These are phyloP conservation scores for Borealophlyctis nickersoniae DNA, from an alignment of 192 early-diverging fungal species.

Conservation along the genomic window DNA sequence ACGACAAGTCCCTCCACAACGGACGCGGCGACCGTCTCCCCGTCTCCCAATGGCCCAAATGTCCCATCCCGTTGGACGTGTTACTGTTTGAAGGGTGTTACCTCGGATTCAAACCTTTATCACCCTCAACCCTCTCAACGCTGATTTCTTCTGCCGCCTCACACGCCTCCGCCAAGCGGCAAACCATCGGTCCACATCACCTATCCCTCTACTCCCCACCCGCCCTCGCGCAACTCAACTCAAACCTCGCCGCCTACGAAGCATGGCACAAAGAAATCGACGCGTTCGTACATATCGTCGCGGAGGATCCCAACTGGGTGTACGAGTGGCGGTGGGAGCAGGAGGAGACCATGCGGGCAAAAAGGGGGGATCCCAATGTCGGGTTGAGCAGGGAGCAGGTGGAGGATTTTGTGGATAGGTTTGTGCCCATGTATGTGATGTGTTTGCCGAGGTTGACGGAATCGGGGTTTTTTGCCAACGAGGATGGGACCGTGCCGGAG, in stretches of 20 bases:
- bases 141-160: not conserved
- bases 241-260: slow-evolving; percentile 54
- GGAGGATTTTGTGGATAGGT: slow-evolving; percentile 77
- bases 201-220: slow-evolving; percentile 3
- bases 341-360: slow-evolving; percentile 60
- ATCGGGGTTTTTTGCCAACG: not conserved
- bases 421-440: slow-evolving; percentile 77
- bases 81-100: slow-evolving; percentile 94
- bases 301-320: slow-evolving; percentile 59
- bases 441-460: slow-evolving; percentile 13
- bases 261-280: slow-evolving; percentile 68
- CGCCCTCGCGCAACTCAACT: slow-evolving; percentile 37
- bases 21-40: slow-evolving; percentile 79
- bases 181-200: slow-evolving; percentile 2
- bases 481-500: not conserved
- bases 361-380: slow-evolving; percentile 16
- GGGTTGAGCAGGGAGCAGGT: slow-evolving; percentile 77
- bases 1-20: slow-evolving; percentile 73
- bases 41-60: slow-evolving; percentile 53
- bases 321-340: slow-evolving; percentile 88
- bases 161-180: not conserved
- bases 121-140: not conserved
- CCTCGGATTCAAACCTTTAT: slow-evolving; percentile 63
- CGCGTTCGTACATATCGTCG: slow-evolving; percentile 68
- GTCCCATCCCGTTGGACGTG: slow-evolving; percentile 62